Evolutionary conservation across 768 basidiomycete genomes (phyloP).

Genomic region (Podaxis mareebaensis): DNA sequence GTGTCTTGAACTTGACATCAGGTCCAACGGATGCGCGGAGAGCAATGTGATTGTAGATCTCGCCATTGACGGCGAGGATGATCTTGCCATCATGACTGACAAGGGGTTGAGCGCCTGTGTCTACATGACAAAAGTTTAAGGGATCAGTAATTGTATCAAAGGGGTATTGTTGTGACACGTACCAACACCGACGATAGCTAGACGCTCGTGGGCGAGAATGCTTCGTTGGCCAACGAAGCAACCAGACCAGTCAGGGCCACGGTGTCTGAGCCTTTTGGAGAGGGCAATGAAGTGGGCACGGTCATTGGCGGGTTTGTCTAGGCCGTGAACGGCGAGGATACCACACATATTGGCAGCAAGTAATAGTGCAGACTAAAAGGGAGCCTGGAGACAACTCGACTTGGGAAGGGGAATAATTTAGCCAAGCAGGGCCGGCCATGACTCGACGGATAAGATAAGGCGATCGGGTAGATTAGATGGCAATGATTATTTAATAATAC

Average conservation of each 20-base stretch:
- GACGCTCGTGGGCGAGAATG: conserved; percentile 91
- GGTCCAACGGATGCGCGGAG: conserved; percentile 68
- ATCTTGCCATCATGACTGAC: conserved; percentile 81
- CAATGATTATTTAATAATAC: background rate
- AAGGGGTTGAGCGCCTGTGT: conserved; percentile 95
- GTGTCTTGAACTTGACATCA: conserved; percentile 86
- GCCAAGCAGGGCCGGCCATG: conserved; percentile 15
- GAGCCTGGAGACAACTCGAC: background rate
- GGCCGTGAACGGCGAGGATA: conserved; percentile 83
- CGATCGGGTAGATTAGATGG: conserved; percentile 12
- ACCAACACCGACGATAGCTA: conserved; percentile 99
- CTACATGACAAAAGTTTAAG: conserved; percentile 39
- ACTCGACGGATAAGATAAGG: conserved; percentile 18
- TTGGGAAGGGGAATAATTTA: conserved; percentile 19
- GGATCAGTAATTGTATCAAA: background rate
- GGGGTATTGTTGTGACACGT: conserved; percentile 27
- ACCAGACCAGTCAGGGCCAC: conserved; percentile 99
- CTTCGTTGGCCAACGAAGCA: conserved; percentile 83
- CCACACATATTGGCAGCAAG: conserved; percentile 72
- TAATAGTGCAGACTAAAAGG: conserved; percentile 6
- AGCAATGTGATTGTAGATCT: conserved; percentile 96
- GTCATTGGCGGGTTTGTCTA: conserved; percentile 68
- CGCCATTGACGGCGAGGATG: conserved; percentile 93
- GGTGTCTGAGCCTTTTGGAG: conserved; percentile 88
- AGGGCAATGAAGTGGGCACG: conserved; percentile 78